Evolutionary conservation across 306 rosid species (phyloP), one percentile per base, ranked within the genome.

Genomic region (Prinsepia uniflora): DNA sequence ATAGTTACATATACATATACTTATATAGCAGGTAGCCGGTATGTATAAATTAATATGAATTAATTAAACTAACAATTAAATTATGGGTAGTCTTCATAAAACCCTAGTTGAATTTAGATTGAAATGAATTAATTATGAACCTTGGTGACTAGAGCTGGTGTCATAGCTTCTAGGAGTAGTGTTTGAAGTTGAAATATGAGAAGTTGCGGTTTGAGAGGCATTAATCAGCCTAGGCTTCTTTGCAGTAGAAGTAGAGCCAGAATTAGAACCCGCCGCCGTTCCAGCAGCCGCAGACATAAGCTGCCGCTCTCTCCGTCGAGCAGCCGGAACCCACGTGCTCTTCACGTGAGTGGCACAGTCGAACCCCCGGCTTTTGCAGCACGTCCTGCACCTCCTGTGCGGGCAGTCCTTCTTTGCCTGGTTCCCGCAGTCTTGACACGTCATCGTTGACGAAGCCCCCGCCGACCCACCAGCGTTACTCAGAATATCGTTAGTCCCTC

Each of bases 301-400:
- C 76, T 79, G 98, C 11, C 98, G 89, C 73, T 94, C 98, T 14
- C 97, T 81, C 63, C 98, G 86, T 7, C 98, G 89, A 5, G 96
- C 81, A 0, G 97, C 97, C 0, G 98, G 94, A 0, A 90, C 98
- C 98, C 98, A 94, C 41, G 98, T 90, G 81, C 98, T 94, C 80
- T 94, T 90, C 58, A 94, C 89, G 80, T 94, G 98, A 18, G 98
- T 94, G 48, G 87, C 62, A 62, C 98, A 94, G 72, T 88, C 98
- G 65, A 75, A 90, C 43, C 97, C 97, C 17, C 98, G 85, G 73
- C 98, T 94, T 67, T 89, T 89, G 63, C 98, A 94, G 53, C 98
- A 94, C 19, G 98, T 94, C 63, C 98, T 84, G 48, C 98, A 94
- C 72, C 98, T 75, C 43, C 97, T 70, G 19, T 89, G 89, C 24